Percentiles rank a stretch among this genome's conserved stretches.
These are phyloP conservation scores for Kondoa subrosea DNA, from an alignment of 768 basidiomycete species.

Conservation along the genomic window DNA sequence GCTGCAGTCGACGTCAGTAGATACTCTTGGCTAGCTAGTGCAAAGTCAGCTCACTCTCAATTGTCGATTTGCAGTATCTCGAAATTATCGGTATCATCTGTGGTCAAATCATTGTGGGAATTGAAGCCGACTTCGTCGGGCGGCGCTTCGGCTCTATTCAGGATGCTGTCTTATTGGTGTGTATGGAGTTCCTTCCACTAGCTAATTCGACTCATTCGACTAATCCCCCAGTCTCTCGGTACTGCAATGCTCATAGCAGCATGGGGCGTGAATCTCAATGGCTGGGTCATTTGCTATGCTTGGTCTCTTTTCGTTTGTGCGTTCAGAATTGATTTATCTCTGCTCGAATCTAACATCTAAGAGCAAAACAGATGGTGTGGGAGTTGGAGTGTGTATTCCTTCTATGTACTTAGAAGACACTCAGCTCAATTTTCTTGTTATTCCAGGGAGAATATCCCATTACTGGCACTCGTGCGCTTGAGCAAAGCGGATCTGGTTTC, in stretches of 20 bases:
- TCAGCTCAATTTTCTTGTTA: too few relatives aligned
- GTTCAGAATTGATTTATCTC: conserved; percentile 30
- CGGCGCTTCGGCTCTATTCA: conserved; percentile 32
- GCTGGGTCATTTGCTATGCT: conserved; percentile 35
- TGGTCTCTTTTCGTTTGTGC: conserved; percentile 35
- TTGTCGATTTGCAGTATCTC: not conserved
- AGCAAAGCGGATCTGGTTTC: conserved; percentile 27
- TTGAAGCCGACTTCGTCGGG: conserved; percentile 6
- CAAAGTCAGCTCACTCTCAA: too few relatives aligned
- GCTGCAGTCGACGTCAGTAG: not conserved
- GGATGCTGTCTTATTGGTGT: conserved; percentile 35
- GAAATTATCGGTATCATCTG: conserved; percentile 9
- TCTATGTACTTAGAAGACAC: too few relatives aligned
- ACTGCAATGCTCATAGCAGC: conserved; percentile 36
- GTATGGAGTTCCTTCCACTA: not conserved
- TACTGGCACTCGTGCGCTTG: conserved; percentile 34
- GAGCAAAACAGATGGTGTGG: too few relatives aligned
- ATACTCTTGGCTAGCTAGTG: not conserved
- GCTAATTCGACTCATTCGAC: not conserved
- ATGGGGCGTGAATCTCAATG: conserved; percentile 34
- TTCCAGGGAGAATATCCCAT: conserved; percentile 35
- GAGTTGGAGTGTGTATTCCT: too few relatives aligned
- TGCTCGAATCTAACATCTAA: too few relatives aligned
- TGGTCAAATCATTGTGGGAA: conserved; percentile 9
- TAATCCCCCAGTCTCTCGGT: conserved; percentile 24